These are phyloP conservation scores for Boletus reticuloceps DNA, from an alignment of 768 basidiomycete genomes.

Conservation along the genomic window DNA sequence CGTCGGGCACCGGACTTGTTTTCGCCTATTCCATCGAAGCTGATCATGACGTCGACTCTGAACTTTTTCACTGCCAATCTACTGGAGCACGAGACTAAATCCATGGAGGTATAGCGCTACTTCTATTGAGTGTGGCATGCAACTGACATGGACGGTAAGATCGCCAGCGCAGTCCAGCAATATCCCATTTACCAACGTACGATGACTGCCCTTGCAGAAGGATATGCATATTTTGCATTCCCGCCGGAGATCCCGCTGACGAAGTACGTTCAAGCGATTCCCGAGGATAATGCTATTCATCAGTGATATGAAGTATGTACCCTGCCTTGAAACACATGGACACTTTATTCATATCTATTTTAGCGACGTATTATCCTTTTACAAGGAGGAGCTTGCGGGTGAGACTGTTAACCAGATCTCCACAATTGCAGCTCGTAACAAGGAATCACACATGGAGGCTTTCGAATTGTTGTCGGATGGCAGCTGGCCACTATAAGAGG, in stretches of 20 bases:
- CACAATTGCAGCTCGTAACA: conserved; percentile 20
- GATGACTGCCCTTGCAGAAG: not conserved
- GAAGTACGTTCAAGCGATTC: not conserved
- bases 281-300: conserved; percentile 8
- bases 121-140: not conserved
- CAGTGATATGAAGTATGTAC: conserved; percentile 33
- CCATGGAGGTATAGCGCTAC: not conserved
- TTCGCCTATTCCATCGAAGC: not conserved
- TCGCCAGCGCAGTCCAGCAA: not conserved
- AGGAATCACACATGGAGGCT: conserved; percentile 21
- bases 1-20: not conserved
- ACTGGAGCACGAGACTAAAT: not conserved
- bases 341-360: not conserved
- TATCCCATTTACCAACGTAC: not conserved
- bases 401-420: conserved; percentile 34
- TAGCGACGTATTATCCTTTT: conserved; percentile 10
- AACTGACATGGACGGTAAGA: not conserved
- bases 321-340: not conserved
- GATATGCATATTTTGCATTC: not conserved
- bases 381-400: conserved; percentile 8
- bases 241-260: not conserved
- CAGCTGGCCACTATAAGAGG: conserved; percentile 18
- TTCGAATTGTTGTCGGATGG: conserved; percentile 20
- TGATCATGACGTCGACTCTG: not conserved
- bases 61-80: not conserved